A percentile compares a stretch with the other conserved stretches of the same genome.
Conservation (phyloP, 768 basidiomycete genomes). For the Mrakia frigida region DNA sequence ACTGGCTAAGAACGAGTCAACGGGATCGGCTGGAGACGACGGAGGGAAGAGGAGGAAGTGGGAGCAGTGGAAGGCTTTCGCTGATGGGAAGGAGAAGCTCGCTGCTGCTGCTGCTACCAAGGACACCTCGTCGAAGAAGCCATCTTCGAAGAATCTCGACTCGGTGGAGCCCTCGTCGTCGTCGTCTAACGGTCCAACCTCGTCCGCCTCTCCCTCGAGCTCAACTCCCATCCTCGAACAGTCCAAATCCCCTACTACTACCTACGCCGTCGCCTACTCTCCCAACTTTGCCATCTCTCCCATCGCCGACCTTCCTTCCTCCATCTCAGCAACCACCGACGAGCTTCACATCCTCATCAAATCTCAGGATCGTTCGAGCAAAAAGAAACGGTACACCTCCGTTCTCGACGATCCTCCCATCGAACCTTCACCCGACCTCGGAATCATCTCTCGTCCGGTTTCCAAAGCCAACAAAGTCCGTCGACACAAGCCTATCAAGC, state of each 20-base stretch:
- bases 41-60: constrained; percentile 23
- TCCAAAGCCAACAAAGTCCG: not conserved
- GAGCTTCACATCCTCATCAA: not conserved
- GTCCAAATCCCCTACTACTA: not conserved
- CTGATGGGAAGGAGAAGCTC: not conserved
- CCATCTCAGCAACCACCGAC: not conserved
- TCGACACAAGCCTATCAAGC: not conserved
- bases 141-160: not conserved
- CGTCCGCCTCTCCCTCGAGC: not conserved
- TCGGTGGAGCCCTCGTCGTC: not conserved
- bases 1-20: not conserved
- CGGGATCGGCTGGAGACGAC: constrained; percentile 8
- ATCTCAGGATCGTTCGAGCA: not conserved
- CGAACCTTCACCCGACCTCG: not conserved
- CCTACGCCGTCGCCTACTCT: not conserved
- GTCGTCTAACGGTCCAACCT: not conserved
- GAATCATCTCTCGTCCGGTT: not conserved
- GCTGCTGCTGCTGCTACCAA: not conserved
- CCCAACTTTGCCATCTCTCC: not conserved
- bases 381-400: constrained; percentile 12
- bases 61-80: constrained; percentile 26
- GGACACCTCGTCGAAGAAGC: not conserved
- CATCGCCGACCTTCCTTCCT: not conserved
- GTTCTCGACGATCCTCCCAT: constrained; percentile 9
- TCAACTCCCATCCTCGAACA: not conserved